Base-by-base conservation (phyloP, 331 rosid species). In the Malus hybrid region DNA sequence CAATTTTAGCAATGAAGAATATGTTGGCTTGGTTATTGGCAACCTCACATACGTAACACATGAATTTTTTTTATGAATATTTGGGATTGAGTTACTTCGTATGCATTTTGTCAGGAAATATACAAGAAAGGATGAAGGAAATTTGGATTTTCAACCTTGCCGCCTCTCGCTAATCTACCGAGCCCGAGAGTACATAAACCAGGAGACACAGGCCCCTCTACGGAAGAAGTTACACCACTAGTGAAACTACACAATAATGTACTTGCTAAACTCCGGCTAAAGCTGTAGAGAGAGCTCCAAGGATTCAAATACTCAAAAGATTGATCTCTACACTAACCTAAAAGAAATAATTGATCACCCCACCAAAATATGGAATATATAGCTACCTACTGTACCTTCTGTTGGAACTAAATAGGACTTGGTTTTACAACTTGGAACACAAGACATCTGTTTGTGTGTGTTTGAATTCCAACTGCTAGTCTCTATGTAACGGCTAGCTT, bases 11-110 rank as follows among this genome's bases (percentile, higher is more conserved):
- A 71, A 46, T 30, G 22, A 64, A 55, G 72, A 86, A 76, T 88
- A 81, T 16, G 87, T 83, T 6, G 71, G 67, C 22, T 72, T 85
- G 82, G 91, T 90, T 44, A 81, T 84, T 14, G 86, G 83, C 30
- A 88, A 84, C 73, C 58, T 86, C 13, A 78, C 89, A 53, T 84
- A 29, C 44, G 7, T 2, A 44, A 11, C 32, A 61, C 2, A 11
- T 12, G 34, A 56, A 29, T 15, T 2, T 6, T 53, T 53, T 53
- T 6, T 53, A 6, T 39, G 3, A 39, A 39, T 39, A 39, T 39
- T 39, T 57, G 67, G 14, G 36, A 20, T 7, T 7, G 16, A 34
- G 22, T 20, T 22, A 20, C 20, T 72, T 63, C 7, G 10, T 5
- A 11, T 67, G 30, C n/a, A 11, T 60, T 34, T 36, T 34, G 34